Conservation (phyloP, 257 asterid genomes). For the Coffea eugenioides region DNA sequence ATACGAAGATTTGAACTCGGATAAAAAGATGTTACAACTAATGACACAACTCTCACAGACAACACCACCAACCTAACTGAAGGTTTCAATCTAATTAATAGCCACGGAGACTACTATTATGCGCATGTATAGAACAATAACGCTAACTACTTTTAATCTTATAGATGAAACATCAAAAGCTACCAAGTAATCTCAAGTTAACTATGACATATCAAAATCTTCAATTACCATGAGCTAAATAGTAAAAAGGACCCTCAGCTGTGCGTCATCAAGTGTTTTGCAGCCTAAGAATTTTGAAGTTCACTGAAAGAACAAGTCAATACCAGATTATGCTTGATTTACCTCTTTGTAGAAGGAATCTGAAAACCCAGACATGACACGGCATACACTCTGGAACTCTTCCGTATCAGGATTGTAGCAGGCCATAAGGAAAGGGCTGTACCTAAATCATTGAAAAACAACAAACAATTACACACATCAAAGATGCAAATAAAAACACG, state of each 20-base stretch:
- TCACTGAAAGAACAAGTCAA: background rate
- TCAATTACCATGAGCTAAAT: background rate
- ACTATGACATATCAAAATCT: too few relatives aligned
- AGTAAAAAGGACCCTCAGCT: too few relatives aligned
- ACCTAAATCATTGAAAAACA: slow-evolving; percentile 46
- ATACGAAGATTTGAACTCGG: background rate
- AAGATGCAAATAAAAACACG: background rate
- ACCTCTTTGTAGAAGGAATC: slow-evolving; percentile 85
- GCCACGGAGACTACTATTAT: too few relatives aligned
- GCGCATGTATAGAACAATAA: too few relatives aligned
- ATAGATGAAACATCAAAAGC: too few relatives aligned
- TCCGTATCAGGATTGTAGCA: slow-evolving; percentile 85
- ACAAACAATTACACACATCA: background rate
- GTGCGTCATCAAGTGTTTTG: too few relatives aligned
- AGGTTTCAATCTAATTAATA: too few relatives aligned
- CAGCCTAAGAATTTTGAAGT: too few relatives aligned
- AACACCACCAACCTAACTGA: too few relatives aligned
- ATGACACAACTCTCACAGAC: too few relatives aligned
- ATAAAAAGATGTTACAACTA: background rate
- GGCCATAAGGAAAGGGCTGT: slow-evolving; percentile 89
- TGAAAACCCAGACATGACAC: slow-evolving; percentile 91
- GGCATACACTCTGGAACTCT: slow-evolving; percentile 88
- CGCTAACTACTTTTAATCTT: too few relatives aligned
- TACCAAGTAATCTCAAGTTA: background rate
- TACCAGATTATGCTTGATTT: background rate